phyloP scores from a whole-genome alignment of 805 yeast species.

The Saturnispora bothae region DNA sequence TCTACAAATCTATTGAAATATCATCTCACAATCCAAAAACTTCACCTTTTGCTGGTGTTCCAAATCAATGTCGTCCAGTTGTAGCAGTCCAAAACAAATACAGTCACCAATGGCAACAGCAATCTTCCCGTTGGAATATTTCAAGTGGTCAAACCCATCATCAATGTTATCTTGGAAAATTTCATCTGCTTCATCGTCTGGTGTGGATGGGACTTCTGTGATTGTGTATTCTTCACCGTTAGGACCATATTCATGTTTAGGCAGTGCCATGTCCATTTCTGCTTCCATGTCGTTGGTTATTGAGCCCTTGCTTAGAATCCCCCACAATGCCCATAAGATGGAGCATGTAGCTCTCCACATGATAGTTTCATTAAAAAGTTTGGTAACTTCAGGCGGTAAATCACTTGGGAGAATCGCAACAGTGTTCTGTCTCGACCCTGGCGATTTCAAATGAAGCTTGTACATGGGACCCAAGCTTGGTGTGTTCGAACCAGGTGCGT shows the following conservation, averaged over 20 bases:
- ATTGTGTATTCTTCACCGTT: conserved; percentile 40
- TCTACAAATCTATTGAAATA: conserved; percentile 5
- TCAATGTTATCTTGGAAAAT: conserved; percentile 24
- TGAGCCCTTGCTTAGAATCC: conserved; percentile 40
- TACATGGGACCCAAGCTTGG: conserved; percentile 17
- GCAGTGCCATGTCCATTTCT: conserved; percentile 14
- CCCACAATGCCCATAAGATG: conserved; percentile 87
- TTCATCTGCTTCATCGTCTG: conserved; percentile 17
- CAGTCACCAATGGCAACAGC: conserved; percentile 68
- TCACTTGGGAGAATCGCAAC: conserved; percentile 29
- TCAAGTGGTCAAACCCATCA: conserved; percentile 70
- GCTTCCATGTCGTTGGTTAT: conserved; percentile 6
- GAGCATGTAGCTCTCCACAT: conserved; percentile 78
- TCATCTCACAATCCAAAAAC: conserved; percentile 29
- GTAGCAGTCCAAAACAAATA: conserved; percentile 44
- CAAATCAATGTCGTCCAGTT: conserved; percentile 22
- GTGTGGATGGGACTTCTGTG: conserved; percentile 12
- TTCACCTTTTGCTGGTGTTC: conserved; percentile 30
- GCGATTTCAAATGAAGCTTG: conserved; percentile 12
- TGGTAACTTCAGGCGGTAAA: conserved; percentile 30
- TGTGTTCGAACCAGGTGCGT: conserved; percentile 29
- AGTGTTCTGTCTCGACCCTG: conserved; percentile 15
- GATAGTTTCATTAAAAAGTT: conserved; percentile 52
- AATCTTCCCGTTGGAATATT: conserved; percentile 67
- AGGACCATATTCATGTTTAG: conserved; percentile 37